Percentiles rank a stretch among this genome's conserved stretches.
Conservation (phyloP, 1,284 basidiomycete species). For the Tilletia indica region DNA sequence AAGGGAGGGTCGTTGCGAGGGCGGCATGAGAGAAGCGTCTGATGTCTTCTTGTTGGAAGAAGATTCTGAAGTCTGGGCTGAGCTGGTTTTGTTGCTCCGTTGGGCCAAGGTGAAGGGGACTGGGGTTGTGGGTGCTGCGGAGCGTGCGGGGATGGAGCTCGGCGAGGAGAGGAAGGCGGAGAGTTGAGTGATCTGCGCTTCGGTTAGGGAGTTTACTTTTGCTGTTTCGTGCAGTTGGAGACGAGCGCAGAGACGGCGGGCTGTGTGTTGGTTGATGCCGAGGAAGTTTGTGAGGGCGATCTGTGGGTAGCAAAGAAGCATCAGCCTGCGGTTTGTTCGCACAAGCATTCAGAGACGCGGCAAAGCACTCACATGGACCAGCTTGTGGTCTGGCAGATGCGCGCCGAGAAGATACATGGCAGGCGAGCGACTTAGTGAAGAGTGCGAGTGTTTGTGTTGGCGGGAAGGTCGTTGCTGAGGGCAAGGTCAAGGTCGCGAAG, state of each 20-base stretch:
- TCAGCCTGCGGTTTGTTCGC: background rate
- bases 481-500: conserved; percentile 4
- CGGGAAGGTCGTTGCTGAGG: background rate
- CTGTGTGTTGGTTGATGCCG: conserved; percentile 72
- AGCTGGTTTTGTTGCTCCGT: conserved; percentile 18
- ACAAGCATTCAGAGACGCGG: background rate
- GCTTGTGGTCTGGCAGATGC: conserved; percentile 53
- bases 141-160: conserved; percentile 63
- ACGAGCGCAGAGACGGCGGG: conserved; percentile 78
- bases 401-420: conserved; percentile 53
- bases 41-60: conserved; percentile 1
- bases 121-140: conserved; percentile 57
- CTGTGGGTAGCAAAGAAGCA: conserved; percentile 58
- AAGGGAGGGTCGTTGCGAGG: conserved; percentile 37
- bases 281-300: conserved; percentile 80
- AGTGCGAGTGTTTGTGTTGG: background rate
- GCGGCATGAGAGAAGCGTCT: conserved; percentile 23
- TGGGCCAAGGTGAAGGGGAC: conserved; percentile 25
- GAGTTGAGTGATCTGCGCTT: conserved; percentile 76
- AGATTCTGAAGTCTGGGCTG: conserved; percentile 5
- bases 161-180: conserved; percentile 86
- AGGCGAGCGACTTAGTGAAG: no score
- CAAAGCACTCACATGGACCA: conserved; percentile 45
- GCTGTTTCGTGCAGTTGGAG: conserved; percentile 76
- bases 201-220: conserved; percentile 72